A percentile compares a stretch with the other conserved stretches of the same genome.
phyloP scores from a whole-genome alignment of 108 stramenopile genomes.

The Cyclostephanos invisitatus region DNA sequence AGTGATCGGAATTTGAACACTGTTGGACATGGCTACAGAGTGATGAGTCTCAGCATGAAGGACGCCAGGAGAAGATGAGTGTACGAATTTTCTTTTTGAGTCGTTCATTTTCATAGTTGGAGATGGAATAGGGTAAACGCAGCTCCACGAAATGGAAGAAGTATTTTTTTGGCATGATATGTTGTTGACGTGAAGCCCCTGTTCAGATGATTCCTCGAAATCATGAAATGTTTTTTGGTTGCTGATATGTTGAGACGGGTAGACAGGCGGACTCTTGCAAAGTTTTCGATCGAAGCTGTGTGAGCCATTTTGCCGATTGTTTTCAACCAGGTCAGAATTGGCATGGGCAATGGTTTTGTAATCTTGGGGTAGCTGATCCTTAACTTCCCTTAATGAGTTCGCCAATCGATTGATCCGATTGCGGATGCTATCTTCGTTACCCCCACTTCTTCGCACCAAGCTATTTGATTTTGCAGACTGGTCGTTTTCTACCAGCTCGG shows the following conservation, averaged over 20 bases:
- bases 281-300: neutral
- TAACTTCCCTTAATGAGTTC: slow-evolving; percentile 4
- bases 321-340: neutral
- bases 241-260: neutral
- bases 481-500: too few relatives aligned
- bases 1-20: neutral
- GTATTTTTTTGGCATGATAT: neutral
- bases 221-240: neutral
- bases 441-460: neutral
- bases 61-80: neutral
- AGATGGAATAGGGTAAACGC: neutral
- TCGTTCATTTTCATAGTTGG: neutral
- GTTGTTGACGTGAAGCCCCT: neutral
- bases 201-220: neutral
- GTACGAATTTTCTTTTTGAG: neutral
- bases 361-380: neutral
- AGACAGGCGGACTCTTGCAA: neutral
- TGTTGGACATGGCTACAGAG: neutral
- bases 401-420: neutral
- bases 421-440: neutral
- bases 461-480: too few relatives aligned
- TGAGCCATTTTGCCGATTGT: too few relatives aligned
- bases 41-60: neutral
- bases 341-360: neutral
- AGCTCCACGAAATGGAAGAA: neutral